Conservation (phyloP, 1,284 basidiomycete species). For the Phylloboletellus chloephorus region DNA sequence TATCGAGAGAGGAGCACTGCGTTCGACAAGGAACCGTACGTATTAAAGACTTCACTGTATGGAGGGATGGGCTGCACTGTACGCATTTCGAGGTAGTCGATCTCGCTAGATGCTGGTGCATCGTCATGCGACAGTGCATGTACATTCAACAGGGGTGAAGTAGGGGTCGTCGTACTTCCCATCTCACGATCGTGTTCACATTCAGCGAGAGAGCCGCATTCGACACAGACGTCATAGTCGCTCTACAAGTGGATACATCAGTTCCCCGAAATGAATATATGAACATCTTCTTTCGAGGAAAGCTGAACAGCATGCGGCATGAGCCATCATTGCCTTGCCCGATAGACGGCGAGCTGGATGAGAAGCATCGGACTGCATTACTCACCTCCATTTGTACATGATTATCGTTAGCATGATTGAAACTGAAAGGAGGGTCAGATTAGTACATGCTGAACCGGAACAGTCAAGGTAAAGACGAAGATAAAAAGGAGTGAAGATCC, state of each 20-base stretch:
- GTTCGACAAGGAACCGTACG: conserved; percentile 58
- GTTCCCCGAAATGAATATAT: conserved; percentile 5
- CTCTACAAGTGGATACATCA: conserved; percentile 43
- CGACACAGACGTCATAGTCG: conserved; percentile 78
- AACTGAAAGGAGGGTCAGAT: conserved; percentile 40
- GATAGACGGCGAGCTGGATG: conserved; percentile 20
- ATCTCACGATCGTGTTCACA: conserved; percentile 65
- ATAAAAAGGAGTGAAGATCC: conserved; percentile 1
- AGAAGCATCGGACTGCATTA: conserved; percentile 19
- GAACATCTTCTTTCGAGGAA: conserved; percentile 3
- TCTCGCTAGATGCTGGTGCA: conserved; percentile 17
- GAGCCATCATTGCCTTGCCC: conserved; percentile 6
- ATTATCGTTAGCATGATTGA: conserved; percentile 77
- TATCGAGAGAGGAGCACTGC: conserved; percentile 29
- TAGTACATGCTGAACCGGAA: conserved; percentile 5
- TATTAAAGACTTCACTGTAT: conserved; percentile 74
- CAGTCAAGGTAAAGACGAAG: background rate
- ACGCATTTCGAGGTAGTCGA: conserved; percentile 61
- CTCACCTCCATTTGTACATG: conserved; percentile 74
- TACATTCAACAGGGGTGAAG: conserved; percentile 2
- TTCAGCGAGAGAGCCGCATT: conserved; percentile 69
- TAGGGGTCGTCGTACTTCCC: conserved; percentile 8
- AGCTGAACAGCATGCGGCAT: background rate
- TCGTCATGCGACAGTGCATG: conserved; percentile 13
- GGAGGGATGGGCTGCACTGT: conserved; percentile 48